Conservation (phyloP, 305 asterid species). For the Fraxinus latifolia region DNA sequence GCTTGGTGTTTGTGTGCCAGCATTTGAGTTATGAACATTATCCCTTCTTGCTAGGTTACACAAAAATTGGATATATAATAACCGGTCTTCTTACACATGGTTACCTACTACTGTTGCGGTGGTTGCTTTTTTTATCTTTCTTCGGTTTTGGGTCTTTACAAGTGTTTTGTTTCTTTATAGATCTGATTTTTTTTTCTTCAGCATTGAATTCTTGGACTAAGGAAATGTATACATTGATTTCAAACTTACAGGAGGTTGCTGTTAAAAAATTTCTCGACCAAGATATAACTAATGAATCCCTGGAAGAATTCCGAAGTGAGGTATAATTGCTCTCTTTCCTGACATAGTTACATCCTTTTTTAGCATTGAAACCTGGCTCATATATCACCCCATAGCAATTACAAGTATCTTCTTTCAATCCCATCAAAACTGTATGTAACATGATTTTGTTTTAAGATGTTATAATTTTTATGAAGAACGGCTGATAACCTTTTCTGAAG, state of each 20-base stretch:
- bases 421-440: not conserved
- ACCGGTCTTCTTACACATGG: not conserved
- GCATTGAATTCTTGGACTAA: constrained; percentile 24
- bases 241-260: constrained; percentile 80
- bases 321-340: constrained; percentile 37
- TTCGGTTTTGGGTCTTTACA: constrained; percentile 10
- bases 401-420: not conserved
- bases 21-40: not conserved
- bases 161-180: constrained; percentile 15
- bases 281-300: constrained; percentile 79
- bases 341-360: constrained; percentile 8
- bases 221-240: constrained; percentile 29
- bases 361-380: constrained; percentile 13
- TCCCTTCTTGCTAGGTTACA: not conserved
- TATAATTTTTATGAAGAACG: not conserved
- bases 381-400: not conserved
- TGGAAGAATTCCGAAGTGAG: constrained; percentile 95
- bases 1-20: not conserved
- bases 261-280: constrained; percentile 93
- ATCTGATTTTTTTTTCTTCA: constrained; percentile 3
- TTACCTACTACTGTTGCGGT: not conserved
- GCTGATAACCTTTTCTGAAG: not conserved
- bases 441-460: not conserved
- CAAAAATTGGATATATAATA: not conserved
- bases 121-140: not conserved